Evolutionary conservation across 2,329 filamentous ascomycete genomes (phyloP), one percentile per base, ranked within the genome.

Genomic region (Didymella lethalis): DNA sequence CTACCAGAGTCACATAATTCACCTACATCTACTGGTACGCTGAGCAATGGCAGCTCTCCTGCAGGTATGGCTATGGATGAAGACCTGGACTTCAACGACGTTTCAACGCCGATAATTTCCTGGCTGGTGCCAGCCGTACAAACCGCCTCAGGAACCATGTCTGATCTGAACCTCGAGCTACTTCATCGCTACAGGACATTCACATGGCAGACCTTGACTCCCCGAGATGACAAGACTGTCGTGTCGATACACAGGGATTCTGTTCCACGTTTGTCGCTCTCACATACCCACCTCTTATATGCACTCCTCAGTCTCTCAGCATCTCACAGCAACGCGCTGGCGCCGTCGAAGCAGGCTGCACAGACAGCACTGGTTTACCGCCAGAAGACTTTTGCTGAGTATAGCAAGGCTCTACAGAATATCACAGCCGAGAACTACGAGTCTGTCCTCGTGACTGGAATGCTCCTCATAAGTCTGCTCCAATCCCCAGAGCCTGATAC

Each of bases 371-470:
- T 70, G 2, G 12, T 67, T 1, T 75, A 75, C 52, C 66, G 72
- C 0, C 69, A 73, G 41, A 72, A 67, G 43, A 68, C 71, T 0
- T 66, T 75, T 20, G 23, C 61, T 7, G 53, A 59, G 16, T 75
- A 75, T 57, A 71, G 60, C 54, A 63, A 67, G 46, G 64, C 66
- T 8, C 59, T 76, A 3, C 45, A 67, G 31, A 66, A 67, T 40
- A 74, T 76, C 56, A 75, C 72, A 1, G 51, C 61, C 3, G 68
- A 73, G 0, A 75, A 73, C 50, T 76, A 76, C 59, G 71, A 76
- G 54, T 56, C 68, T 3, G 59, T 76, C 1, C 64, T 76, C 14
- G 45, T 71, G 2, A 75, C 72, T 4, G 64, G 66, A 0, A 60
- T 67, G 11, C 65, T 71, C 23, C 57, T 75, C 23, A 62, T 72